Percentiles rank a stretch among this genome's conserved stretches.
phyloP scores from a whole-genome alignment of 2,329 filamentous ascomycete genomes.

The Penicillium paneum region DNA sequence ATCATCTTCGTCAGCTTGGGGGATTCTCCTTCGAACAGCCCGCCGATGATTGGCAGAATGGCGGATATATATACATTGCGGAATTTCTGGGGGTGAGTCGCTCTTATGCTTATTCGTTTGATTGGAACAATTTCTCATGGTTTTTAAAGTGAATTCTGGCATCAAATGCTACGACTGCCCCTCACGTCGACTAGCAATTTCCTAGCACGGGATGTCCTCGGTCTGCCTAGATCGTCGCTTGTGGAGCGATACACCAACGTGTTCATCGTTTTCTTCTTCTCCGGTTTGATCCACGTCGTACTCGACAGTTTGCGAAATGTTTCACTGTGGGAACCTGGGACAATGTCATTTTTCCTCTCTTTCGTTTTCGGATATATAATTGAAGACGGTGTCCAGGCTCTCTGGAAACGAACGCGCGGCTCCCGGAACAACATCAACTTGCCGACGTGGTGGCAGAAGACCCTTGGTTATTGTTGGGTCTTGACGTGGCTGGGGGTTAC shows the following conservation, averaged over 20 bases:
- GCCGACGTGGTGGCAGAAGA: constrained; percentile 8
- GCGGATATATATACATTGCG: constrained; percentile 26
- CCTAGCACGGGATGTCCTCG: constrained; percentile 19
- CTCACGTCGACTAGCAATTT: constrained; percentile 21
- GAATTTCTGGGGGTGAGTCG: constrained; percentile 29
- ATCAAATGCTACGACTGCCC: constrained; percentile 27
- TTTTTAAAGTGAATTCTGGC: constrained; percentile 28
- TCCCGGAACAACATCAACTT: not conserved
- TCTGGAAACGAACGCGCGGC: constrained; percentile 13
- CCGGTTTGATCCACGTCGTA: constrained; percentile 24
- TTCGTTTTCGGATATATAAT: constrained; percentile 27
- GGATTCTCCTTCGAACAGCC: constrained; percentile 19
- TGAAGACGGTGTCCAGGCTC: constrained; percentile 27
- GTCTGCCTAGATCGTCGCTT: constrained; percentile 17
- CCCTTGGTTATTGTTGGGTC: constrained; percentile 13
- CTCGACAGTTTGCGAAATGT: constrained; percentile 17
- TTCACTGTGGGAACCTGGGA: constrained; percentile 12
- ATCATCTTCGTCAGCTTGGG: constrained; percentile 18
- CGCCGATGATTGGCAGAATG: constrained; percentile 24
- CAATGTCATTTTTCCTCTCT: constrained; percentile 24
- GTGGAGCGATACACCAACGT: constrained; percentile 29
- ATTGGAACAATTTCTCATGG: not conserved
- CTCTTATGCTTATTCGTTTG: not conserved
- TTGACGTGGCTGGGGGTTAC: constrained; percentile 15
- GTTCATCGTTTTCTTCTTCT: constrained; percentile 30